These are phyloP conservation scores for Theobroma cacao DNA, from an alignment of 345 rosid species.

Conservation along the genomic window DNA sequence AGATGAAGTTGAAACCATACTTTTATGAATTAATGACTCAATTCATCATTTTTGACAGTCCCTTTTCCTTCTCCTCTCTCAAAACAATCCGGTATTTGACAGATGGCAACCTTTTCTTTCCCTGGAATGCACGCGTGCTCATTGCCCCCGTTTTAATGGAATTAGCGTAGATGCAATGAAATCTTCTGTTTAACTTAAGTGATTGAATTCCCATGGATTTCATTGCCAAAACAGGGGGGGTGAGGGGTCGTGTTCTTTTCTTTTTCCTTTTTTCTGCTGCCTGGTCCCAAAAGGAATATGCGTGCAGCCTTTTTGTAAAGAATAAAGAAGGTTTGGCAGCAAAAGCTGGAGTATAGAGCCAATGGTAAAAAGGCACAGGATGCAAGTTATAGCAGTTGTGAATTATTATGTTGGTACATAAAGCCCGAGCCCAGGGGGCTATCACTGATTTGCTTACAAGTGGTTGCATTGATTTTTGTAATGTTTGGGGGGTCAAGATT, in stretches of 20 bases:
- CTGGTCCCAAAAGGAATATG: constrained; percentile 30
- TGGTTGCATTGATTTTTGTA: not conserved
- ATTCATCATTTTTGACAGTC: not conserved
- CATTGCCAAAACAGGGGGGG: not conserved
- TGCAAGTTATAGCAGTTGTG: not conserved
- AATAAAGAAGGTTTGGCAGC: constrained; percentile 16
- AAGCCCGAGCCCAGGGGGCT: not conserved
- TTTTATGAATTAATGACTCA: not conserved
- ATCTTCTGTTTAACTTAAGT: constrained; percentile 10
- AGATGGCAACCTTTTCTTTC: not conserved
- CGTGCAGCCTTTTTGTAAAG: constrained; percentile 17
- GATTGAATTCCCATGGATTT: not conserved
- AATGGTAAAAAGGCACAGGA: not conserved
- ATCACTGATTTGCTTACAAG: not conserved
- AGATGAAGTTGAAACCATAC: not conserved
- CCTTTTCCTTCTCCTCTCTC: not conserved
- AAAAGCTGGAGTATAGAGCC: constrained; percentile 14
- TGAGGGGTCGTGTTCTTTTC: not conserved
- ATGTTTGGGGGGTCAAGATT: not conserved
- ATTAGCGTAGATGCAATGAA: not conserved
- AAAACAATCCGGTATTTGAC: not conserved
- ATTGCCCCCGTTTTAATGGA: constrained; percentile 3
- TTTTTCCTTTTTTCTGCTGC: not conserved
- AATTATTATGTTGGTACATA: constrained; percentile 1
- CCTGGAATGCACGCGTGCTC: constrained; percentile 24